Evolutionary conservation across 176 grass and related monocot genomes (phyloP), one percentile per base, ranked within the genome.

Genomic region (Luzula sylvatica): DNA sequence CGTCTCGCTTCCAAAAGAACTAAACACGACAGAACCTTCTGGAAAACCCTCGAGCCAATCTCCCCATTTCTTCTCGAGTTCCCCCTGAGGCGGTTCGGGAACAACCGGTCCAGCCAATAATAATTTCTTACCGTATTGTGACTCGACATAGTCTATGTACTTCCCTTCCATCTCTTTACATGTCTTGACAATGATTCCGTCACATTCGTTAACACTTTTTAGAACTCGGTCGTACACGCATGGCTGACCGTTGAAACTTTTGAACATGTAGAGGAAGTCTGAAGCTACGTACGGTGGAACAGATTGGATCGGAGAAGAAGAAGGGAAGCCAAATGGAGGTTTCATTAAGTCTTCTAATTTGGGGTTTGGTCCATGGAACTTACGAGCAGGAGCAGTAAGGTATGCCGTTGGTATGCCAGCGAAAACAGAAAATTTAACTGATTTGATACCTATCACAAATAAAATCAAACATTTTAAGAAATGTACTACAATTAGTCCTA

Each of bases 1-100:
- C 15, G 81, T 72, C 52, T 85, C 75, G 70, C 81, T 79, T 12
- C 81, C 75, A 50, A 85, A 85, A 11, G 65, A 75, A 14, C 70
- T 57, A 53, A 75, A 67, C 19, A 79, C 43, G 69, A 75, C 65
- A 19, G 70, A 35, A 15, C 44, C 50, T 23, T 53, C n/a, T 3
- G 82, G 41, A 54, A 78, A 84, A 16, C 53, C 42, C 20, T 45
- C 63, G 18, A 83, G 68, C 79, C 67, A 77, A 5, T 5, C 27
- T 2, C 28, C 47, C 73, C 72, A 77, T 14, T 25, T 13, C 28
- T 24, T 18, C 8, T 83, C 79, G 2, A 77, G 46, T 38, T 77
- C 21, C 7, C 67, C 72, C 9, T 7, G n/a, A 4, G 67, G 79
- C 8, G 72, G 58, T 15, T 71, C 72, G 7, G 78, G 78, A 26